A percentile compares a stretch with the other conserved stretches of the same genome.
Evolutionary conservation across 108 stramenopile species (phyloP).

Genomic region (Pinguiococcus pyrenoidosus): DNA sequence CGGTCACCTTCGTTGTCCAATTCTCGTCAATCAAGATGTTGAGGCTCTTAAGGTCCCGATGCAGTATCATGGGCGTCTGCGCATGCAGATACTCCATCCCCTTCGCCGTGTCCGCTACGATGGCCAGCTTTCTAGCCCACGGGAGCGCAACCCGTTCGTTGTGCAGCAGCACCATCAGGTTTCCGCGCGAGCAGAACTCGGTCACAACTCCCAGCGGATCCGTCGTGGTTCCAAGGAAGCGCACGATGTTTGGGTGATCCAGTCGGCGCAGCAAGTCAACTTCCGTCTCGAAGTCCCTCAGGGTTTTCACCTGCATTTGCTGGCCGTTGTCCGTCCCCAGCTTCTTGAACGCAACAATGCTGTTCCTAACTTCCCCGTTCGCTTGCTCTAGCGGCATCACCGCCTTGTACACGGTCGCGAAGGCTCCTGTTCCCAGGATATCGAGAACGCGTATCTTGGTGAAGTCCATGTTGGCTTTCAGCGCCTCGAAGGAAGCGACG

Average conservation of each 20-base stretch:
- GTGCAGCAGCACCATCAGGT: conserved; percentile 1
- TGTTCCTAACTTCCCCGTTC: no score
- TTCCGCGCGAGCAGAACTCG: conserved; percentile 10
- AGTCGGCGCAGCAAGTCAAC: conserved; percentile 1
- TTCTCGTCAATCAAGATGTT: conserved; percentile 29
- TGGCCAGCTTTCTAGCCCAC: conserved; percentile 2
- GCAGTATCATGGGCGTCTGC: conserved; percentile 35
- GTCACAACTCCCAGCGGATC: conserved; percentile 6
- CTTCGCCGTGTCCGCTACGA: background rate
- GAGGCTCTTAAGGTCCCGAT: conserved; percentile 35
- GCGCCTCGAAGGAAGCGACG: background rate
- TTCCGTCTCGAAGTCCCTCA: conserved; percentile 9
- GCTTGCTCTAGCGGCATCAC: no score
- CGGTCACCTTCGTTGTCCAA: conserved; percentile 32
- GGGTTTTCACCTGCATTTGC: conserved; percentile 7
- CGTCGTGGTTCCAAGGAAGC: background rate
- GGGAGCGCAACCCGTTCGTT: background rate
- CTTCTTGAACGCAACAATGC: conserved; percentile 4
- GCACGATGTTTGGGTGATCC: conserved; percentile 14
- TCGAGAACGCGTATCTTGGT: background rate
- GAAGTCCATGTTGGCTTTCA: background rate
- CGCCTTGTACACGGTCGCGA: conserved; percentile 31
- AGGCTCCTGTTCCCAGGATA: conserved; percentile 26
- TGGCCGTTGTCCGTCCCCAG: conserved; percentile 3
- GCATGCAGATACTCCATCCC: conserved; percentile 37